These are phyloP conservation scores for Phytophthora rubi DNA, from an alignment of 352 stramenopile genomes.

Conservation along the genomic window DNA sequence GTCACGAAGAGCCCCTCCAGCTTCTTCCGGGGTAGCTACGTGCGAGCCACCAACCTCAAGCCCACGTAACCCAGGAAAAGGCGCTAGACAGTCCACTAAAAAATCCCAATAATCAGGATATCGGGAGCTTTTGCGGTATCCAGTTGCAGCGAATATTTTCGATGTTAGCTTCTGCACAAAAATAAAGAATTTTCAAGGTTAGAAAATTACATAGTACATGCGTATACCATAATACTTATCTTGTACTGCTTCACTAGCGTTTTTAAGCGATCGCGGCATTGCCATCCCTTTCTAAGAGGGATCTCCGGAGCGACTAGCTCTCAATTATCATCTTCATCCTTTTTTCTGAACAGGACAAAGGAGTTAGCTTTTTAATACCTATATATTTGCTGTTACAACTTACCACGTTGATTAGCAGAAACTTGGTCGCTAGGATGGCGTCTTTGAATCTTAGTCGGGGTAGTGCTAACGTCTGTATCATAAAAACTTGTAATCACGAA, in stretches of 20 bases:
- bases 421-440: too few relatives aligned
- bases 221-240: neutral
- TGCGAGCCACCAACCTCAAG: neutral
- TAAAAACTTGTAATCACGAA: too few relatives aligned
- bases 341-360: neutral
- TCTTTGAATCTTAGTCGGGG: too few relatives aligned
- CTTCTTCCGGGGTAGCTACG: neutral
- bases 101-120: neutral
- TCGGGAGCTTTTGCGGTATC: neutral
- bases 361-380: too few relatives aligned
- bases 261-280: neutral
- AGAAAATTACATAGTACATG: too few relatives aligned
- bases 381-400: too few relatives aligned
- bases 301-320: neutral
- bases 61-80: neutral
- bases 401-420: too few relatives aligned
- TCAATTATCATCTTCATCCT: neutral
- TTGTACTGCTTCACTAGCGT: neutral
- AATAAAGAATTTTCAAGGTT: too few relatives aligned
- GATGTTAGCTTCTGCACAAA: neutral
- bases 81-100: neutral
- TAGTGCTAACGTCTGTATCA: too few relatives aligned
- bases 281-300: neutral
- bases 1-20: neutral
- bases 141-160: neutral